A percentile compares a stretch with the other conserved stretches of the same genome.
These are phyloP conservation scores for Exserohilum rostratum DNA, from an alignment of 2,329 filamentous ascomycete genomes.

Conservation along the genomic window DNA sequence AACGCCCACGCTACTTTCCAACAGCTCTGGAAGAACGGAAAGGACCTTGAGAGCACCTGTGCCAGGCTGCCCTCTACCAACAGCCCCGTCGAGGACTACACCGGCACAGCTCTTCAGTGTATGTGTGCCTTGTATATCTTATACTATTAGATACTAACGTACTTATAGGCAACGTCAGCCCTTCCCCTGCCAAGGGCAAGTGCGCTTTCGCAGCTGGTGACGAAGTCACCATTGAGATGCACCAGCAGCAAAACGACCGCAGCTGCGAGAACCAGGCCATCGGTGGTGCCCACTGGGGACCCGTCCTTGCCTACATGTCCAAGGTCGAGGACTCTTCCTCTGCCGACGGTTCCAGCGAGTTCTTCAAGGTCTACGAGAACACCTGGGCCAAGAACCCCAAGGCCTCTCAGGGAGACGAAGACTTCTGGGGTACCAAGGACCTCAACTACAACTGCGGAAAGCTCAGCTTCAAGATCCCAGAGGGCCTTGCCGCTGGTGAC, in stretches of 20 bases:
- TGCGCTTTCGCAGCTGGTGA: constrained; percentile 35
- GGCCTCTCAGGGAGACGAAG: constrained; percentile 49
- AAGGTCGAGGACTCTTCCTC: constrained; percentile 48
- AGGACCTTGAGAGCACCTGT: constrained; percentile 39
- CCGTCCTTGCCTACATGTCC: constrained; percentile 59
- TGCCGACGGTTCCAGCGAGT: constrained; percentile 55
- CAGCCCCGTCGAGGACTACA: constrained; percentile 40
- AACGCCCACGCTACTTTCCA: constrained; percentile 40
- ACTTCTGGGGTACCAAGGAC: constrained; percentile 51
- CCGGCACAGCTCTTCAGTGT: constrained; percentile 39
- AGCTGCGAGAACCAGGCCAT: constrained; percentile 31
- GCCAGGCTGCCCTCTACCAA: constrained; percentile 35
- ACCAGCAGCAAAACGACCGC: constrained; percentile 35
- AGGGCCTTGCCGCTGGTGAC: constrained; percentile 50
- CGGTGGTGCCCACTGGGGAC: constrained; percentile 56
- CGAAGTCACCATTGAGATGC: constrained; percentile 40
- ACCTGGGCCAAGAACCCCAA: constrained; percentile 42
- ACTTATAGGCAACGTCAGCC: constrained; percentile 30
- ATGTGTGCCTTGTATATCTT: not conserved
- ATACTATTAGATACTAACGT: not conserved
- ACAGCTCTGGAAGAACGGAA: constrained; percentile 40
- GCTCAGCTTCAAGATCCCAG: constrained; percentile 45
- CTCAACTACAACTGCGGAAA: constrained; percentile 49
- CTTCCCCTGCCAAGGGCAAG: constrained; percentile 33
- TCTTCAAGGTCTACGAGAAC: constrained; percentile 57